A percentile compares a stretch with the other conserved stretches of the same genome.
Conservation (phyloP, 208 protist species). For the Plasmodiophora brassicae region DNA sequence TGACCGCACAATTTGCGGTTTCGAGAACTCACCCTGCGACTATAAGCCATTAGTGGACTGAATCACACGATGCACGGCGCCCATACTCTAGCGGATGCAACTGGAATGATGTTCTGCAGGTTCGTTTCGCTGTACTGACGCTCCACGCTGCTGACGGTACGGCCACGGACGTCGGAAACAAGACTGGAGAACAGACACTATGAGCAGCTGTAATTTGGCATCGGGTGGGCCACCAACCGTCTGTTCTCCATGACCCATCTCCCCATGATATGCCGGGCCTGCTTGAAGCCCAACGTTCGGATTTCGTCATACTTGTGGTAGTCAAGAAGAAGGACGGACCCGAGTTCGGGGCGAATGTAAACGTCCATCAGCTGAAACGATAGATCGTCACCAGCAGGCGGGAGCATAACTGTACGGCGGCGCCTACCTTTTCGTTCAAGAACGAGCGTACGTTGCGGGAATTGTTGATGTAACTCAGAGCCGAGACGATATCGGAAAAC, state of each 20-base stretch:
- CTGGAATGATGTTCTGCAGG: too few species aligned
- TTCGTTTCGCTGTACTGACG: too few species aligned
- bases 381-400: neutral
- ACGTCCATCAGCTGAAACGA: slow-evolving; percentile 7
- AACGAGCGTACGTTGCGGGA: neutral
- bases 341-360: slow-evolving; percentile 31
- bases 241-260: slow-evolving; percentile 27
- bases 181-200: too few species aligned
- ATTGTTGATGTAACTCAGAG: slow-evolving; percentile 34
- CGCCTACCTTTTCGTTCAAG: slow-evolving; percentile 18
- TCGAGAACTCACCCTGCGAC: too few species aligned
- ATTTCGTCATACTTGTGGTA: slow-evolving; percentile 38
- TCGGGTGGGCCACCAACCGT: neutral
- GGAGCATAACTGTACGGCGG: neutral
- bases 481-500: slow-evolving; percentile 16
- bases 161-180: too few species aligned
- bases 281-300: neutral
- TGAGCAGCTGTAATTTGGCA: too few species aligned
- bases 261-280: slow-evolving; percentile 2
- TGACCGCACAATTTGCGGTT: too few species aligned
- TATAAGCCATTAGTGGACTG: too few species aligned
- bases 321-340: neutral
- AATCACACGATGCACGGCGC: too few species aligned
- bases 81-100: too few species aligned
- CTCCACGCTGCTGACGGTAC: too few species aligned